These are phyloP conservation scores for Fagopyrum homotropicum DNA, from an alignment of 148 eudicot genomes.

Conservation along the genomic window DNA sequence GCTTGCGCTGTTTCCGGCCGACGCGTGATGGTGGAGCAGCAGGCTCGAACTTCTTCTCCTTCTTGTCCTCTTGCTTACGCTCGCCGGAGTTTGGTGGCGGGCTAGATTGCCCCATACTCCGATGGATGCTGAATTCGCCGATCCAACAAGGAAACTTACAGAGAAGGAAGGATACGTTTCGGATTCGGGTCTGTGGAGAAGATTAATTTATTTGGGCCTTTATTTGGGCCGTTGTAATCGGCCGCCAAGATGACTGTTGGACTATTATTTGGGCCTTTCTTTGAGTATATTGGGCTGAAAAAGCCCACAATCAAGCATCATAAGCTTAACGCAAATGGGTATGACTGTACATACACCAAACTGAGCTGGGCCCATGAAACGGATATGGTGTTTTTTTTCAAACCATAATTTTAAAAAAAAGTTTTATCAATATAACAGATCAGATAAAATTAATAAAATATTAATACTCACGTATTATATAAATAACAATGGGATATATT, in stretches of 20 bases:
- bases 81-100: constrained; percentile 12
- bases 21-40: constrained; percentile 10
- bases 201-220: background rate
- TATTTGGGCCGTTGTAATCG: background rate
- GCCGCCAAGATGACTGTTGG: background rate
- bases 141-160: background rate
- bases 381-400: too few species aligned
- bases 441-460: too few species aligned
- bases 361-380: background rate
- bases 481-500: too few species aligned
- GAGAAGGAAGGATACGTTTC: too few species aligned
- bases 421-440: too few species aligned
- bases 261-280: background rate
- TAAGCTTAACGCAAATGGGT: too few species aligned
- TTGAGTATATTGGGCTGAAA: background rate
- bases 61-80: constrained; percentile 7
- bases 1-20: constrained; percentile 10
- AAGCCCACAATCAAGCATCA: too few species aligned
- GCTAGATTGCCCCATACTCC: constrained; percentile 6
- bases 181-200: background rate
- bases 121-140: background rate
- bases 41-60: constrained; percentile 16
- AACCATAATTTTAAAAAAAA: too few species aligned
- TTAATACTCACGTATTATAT: too few species aligned
- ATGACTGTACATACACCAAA: too few species aligned